These are phyloP conservation scores for Paraconiothyrium sp. DNA, from an alignment of 2,329 filamentous ascomycete genomes.

Conservation along the genomic window DNA sequence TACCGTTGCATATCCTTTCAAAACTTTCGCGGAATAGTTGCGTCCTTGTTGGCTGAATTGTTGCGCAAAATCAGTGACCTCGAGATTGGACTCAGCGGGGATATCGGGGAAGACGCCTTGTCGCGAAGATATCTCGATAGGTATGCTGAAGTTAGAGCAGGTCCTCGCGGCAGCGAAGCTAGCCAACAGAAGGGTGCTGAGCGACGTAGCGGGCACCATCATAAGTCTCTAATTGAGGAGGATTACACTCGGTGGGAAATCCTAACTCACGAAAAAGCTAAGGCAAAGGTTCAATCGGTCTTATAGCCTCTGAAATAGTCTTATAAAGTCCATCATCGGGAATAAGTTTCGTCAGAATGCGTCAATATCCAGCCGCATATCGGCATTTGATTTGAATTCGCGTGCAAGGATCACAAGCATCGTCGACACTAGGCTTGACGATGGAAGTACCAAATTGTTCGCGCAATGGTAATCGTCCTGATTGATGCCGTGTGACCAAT, in stretches of 20 bases:
- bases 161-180: slow-evolving; percentile 33
- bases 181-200: slow-evolving; percentile 29
- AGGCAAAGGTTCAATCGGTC: not conserved
- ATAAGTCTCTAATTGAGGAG: not conserved
- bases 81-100: slow-evolving; percentile 62
- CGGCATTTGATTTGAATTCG: not conserved
- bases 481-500: not conserved
- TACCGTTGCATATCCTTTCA: slow-evolving; percentile 62
- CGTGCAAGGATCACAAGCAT: not conserved
- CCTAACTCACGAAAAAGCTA: not conserved
- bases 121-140: slow-evolving; percentile 63
- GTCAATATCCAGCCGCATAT: not conserved
- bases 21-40: slow-evolving; percentile 58
- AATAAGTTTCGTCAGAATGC: not conserved
- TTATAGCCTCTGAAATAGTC: not conserved
- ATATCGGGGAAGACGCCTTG: slow-evolving; percentile 64
- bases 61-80: slow-evolving; percentile 66
- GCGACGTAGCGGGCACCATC: not conserved
- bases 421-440: not conserved
- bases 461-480: not conserved
- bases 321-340: not conserved
- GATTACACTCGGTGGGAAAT: not conserved
- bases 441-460: not conserved
- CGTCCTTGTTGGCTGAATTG: slow-evolving; percentile 59
- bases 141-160: slow-evolving; percentile 64